A percentile compares a stretch with the other conserved stretches of the same genome.
These are phyloP conservation scores for Zygoascus meyerae DNA, from an alignment of 1,139 yeast genomes.

Conservation along the genomic window DNA sequence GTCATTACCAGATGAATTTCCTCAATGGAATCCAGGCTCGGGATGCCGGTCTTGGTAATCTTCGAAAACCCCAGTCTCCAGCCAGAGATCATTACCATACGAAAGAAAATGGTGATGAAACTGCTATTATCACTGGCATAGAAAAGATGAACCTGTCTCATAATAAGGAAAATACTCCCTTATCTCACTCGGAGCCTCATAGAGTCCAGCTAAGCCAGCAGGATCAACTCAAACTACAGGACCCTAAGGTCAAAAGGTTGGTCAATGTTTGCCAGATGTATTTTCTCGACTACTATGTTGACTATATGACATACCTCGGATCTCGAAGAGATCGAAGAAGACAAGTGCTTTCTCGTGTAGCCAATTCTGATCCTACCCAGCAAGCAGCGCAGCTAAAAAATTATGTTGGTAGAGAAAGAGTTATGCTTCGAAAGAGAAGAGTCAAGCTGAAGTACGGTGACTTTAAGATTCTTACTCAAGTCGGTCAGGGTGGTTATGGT, in stretches of 20 bases:
- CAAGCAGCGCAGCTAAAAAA: slow-evolving; percentile 71
- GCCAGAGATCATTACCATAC: background rate
- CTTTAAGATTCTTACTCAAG: slow-evolving; percentile 94
- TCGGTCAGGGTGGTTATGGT: slow-evolving; percentile 99
- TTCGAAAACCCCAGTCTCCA: slow-evolving; percentile 4
- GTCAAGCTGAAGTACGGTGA: slow-evolving; percentile 91
- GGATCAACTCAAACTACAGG: slow-evolving; percentile 44
- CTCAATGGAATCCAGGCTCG: slow-evolving; percentile 1
- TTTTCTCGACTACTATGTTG: slow-evolving; percentile 93
- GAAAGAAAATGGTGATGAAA: slow-evolving; percentile 2
- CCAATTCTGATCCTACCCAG: slow-evolving; percentile 43
- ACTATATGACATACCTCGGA: slow-evolving; percentile 88
- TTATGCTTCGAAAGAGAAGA: slow-evolving; percentile 78
- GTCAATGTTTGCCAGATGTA: slow-evolving; percentile 74
- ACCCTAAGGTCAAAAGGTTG: slow-evolving; percentile 74
- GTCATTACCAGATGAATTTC: background rate
- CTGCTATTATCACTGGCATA: slow-evolving; percentile 9
- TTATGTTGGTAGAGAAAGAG: slow-evolving; percentile 80
- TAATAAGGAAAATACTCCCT: slow-evolving; percentile 5
- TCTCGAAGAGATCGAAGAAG: slow-evolving; percentile 73
- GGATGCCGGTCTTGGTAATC: slow-evolving; percentile 5
- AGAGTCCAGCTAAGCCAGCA: slow-evolving; percentile 4
- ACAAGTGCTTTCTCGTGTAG: slow-evolving; percentile 56
- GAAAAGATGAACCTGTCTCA: slow-evolving; percentile 1
- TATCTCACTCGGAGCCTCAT: background rate